A percentile compares a stretch with the other conserved stretches of the same genome.
These are phyloP conservation scores for Byssothecium circinans DNA, from an alignment of 2,329 filamentous ascomycete species.

Conservation along the genomic window DNA sequence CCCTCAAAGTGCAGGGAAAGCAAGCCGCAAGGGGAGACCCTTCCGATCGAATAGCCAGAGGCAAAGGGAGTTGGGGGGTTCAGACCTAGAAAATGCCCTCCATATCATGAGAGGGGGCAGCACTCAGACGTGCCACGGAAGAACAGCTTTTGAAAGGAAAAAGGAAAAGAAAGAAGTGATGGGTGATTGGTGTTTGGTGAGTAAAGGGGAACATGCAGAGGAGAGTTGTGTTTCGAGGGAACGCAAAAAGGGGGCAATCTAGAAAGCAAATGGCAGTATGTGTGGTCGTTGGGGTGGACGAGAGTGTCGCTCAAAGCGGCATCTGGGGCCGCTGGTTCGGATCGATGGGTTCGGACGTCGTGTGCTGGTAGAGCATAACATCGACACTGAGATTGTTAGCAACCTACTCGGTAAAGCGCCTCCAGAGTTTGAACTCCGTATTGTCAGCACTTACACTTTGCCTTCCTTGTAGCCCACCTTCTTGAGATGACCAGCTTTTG, in stretches of 20 bases:
- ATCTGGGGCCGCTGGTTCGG: neutral
- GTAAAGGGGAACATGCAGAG: neutral
- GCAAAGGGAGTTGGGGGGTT: neutral
- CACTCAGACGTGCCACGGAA: too few species aligned
- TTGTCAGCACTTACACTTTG: slow-evolving; percentile 22
- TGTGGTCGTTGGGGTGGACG: neutral
- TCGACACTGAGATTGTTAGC: slow-evolving; percentile 21
- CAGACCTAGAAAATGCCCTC: neutral
- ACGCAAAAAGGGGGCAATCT: neutral
- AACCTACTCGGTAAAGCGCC: too few species aligned
- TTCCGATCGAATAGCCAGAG: neutral
- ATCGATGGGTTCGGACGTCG: slow-evolving; percentile 31
- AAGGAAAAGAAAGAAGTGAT: too few species aligned
- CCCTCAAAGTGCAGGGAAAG: neutral
- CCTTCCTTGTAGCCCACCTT: slow-evolving; percentile 35
- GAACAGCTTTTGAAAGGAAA: too few species aligned
- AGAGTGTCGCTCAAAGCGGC: neutral
- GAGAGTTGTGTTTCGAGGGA: neutral
- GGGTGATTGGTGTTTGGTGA: too few species aligned
- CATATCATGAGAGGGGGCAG: neutral
- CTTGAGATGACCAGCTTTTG: slow-evolving; percentile 26
- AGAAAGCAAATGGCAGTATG: neutral
- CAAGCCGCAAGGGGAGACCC: neutral
- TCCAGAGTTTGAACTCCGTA: too few species aligned
- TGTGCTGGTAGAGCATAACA: slow-evolving; percentile 28